Evolutionary conservation across 2,329 filamentous ascomycete species (phyloP).

Genomic region (Claviceps paspali): DNA sequence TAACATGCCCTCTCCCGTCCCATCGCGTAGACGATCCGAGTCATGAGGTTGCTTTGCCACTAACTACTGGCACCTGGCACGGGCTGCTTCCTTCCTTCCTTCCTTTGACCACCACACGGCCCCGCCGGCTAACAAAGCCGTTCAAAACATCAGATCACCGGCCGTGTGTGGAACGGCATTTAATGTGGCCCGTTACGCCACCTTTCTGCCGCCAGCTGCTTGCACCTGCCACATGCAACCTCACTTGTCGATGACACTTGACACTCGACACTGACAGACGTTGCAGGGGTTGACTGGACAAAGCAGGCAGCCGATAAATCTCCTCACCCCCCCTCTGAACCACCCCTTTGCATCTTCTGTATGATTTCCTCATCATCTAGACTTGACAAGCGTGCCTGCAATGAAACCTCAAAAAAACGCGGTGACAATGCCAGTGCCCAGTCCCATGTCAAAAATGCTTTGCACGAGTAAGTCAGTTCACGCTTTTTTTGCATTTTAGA

Average conservation of each 20-base stretch:
- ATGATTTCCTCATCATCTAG: no score
- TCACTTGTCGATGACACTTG: neutral
- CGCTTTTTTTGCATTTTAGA: neutral
- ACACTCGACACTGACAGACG: neutral
- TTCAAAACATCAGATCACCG: neutral
- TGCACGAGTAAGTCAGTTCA: conserved; percentile 2
- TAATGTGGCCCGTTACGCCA: neutral
- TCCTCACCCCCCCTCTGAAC: neutral
- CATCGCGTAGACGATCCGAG: neutral
- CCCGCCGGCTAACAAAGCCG: neutral
- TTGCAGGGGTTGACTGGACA: neutral
- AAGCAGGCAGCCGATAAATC: neutral
- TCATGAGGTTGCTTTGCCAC: neutral
- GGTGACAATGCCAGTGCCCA: neutral
- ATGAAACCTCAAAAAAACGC: neutral
- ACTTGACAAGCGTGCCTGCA: neutral
- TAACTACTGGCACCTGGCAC: neutral
- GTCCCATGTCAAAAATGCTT: neutral
- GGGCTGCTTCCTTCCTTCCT: neutral
- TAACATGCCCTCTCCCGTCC: neutral
- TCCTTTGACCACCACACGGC: neutral
- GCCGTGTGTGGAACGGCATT: conserved; percentile 1
- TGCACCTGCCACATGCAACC: neutral
- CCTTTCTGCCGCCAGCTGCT: neutral
- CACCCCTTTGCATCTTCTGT: neutral